A percentile compares a stretch with the other conserved stretches of the same genome.
phyloP scores from a whole-genome alignment of 495 filamentous ascomycete genomes.

The Tuber microsphaerosporum region DNA sequence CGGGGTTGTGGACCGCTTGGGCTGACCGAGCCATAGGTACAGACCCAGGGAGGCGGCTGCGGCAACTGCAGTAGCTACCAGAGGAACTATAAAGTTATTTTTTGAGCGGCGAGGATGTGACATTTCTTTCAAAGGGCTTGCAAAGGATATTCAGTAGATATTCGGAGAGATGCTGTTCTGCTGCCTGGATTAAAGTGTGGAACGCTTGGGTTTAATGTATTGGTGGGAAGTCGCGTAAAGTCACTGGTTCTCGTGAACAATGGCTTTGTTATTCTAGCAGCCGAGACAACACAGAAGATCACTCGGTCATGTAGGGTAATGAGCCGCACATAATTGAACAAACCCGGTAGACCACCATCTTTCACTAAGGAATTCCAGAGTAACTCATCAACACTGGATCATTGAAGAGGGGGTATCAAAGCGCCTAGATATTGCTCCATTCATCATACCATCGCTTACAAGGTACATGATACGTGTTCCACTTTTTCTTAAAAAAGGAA shows the following conservation, averaged over 20 bases:
- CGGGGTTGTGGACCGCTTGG: neutral
- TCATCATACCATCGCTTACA: neutral
- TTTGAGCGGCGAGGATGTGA: slow-evolving; percentile 25
- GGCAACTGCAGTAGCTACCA: slow-evolving; percentile 31
- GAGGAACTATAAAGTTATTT: slow-evolving; percentile 29
- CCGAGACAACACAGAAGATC: neutral
- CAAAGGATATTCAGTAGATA: neutral
- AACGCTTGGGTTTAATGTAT: neutral
- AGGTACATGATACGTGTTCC: neutral
- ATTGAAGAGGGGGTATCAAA: neutral
- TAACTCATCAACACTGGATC: neutral
- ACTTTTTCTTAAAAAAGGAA: neutral
- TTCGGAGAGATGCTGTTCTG: neutral
- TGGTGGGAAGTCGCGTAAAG: neutral
- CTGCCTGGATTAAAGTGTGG: neutral
- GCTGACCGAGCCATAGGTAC: slow-evolving; percentile 20
- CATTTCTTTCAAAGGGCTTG: slow-evolving; percentile 11
- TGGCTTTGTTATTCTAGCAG: neutral
- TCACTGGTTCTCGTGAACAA: neutral
- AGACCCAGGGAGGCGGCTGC: slow-evolving; percentile 29
- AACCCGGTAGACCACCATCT: neutral
- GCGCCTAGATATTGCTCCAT: neutral
- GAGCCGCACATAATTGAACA: neutral
- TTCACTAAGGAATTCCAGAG: neutral
- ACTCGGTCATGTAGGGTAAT: neutral